phyloP scores from a whole-genome alignment of 345 rosid species.

The Angophora floribunda region DNA sequence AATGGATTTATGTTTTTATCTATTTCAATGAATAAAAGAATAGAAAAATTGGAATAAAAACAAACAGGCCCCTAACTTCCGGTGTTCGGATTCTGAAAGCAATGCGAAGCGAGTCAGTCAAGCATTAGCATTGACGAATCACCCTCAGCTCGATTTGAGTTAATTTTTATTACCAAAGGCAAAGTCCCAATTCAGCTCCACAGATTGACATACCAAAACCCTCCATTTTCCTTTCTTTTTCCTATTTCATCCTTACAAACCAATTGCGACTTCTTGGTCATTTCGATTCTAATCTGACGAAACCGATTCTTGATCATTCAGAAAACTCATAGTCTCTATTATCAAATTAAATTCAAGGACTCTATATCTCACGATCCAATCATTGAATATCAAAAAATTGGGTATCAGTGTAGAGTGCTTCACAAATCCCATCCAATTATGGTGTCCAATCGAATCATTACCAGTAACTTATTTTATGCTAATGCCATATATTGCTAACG shows the following conservation, averaged over 20 bases:
- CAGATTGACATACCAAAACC: neutral
- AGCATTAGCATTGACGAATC: too few relatives aligned
- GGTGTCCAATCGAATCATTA: neutral
- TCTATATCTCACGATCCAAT: neutral
- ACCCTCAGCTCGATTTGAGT: too few relatives aligned
- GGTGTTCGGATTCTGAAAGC: too few relatives aligned
- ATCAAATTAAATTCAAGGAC: neutral
- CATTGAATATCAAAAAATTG: neutral
- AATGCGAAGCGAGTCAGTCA: too few relatives aligned
- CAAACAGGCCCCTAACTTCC: too few relatives aligned
- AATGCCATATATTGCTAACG: neutral
- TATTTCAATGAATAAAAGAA: too few relatives aligned
- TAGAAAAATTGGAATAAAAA: too few relatives aligned
- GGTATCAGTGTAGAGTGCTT: neutral
- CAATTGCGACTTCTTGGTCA: neutral
- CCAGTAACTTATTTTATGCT: neutral
- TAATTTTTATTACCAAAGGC: too few relatives aligned
- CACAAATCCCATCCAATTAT: neutral
- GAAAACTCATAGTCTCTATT: neutral
- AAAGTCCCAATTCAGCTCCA: too few relatives aligned
- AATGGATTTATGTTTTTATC: too few relatives aligned
- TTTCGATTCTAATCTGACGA: too few relatives aligned
- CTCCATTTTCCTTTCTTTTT: neutral
- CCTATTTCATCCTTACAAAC: neutral
- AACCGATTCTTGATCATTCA: neutral